phyloP scores from a whole-genome alignment of 208 protist species.

The Trypanosoma rangeli region DNA sequence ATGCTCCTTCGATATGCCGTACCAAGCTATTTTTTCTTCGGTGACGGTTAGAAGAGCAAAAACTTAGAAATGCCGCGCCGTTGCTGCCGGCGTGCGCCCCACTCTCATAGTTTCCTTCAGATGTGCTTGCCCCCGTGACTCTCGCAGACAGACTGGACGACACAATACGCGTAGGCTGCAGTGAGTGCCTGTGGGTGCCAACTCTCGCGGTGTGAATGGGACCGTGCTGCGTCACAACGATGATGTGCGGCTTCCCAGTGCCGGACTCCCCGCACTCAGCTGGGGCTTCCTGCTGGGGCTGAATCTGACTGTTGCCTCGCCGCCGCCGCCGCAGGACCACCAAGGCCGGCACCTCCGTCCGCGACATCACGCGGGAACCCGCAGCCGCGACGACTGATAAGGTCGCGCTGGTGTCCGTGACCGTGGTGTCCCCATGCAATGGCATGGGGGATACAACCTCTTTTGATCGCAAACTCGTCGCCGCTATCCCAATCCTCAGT shows the following conservation, averaged over 20 bases:
- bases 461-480: neutral
- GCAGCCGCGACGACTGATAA: neutral
- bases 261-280: neutral
- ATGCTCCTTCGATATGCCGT: neutral
- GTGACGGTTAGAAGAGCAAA: neutral
- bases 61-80: neutral
- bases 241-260: neutral
- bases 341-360: conserved; percentile 6
- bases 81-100: neutral
- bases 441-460: neutral
- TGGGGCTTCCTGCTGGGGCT: neutral
- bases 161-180: neutral
- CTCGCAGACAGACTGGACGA: neutral
- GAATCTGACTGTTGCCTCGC: neutral
- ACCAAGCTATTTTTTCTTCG: neutral
- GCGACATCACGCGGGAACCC: neutral
- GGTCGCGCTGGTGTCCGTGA: neutral
- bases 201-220: conserved; percentile 12
- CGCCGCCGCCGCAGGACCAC: conserved; percentile 10
- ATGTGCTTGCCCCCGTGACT: neutral
- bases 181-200: neutral
- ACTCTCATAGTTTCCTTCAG: neutral
- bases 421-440: neutral
- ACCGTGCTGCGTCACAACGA: conserved; percentile 18
- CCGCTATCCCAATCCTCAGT: neutral